These are phyloP conservation scores for Gigaspora rosea DNA, from an alignment of 192 early-diverging fungal species.

Conservation along the genomic window DNA sequence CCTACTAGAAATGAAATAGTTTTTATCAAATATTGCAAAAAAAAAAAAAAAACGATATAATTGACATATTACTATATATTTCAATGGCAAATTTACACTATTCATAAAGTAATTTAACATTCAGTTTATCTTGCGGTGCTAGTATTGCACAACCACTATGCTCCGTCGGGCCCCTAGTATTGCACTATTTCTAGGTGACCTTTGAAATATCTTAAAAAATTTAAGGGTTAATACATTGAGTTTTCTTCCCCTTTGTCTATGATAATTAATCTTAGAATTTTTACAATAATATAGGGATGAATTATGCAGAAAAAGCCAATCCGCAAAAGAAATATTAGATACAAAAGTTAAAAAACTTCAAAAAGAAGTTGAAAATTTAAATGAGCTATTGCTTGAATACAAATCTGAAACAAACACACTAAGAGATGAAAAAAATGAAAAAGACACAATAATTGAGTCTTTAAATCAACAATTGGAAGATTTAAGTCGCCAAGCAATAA, in stretches of 20 bases:
- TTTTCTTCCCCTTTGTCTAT: neutral
- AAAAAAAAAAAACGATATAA: slow-evolving; percentile 3
- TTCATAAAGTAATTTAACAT: neutral
- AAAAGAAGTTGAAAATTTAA: no score
- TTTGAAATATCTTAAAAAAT: neutral
- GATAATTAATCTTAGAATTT: neutral
- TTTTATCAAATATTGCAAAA: neutral
- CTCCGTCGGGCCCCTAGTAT: slow-evolving; percentile 6
- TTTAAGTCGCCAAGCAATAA: neutral
- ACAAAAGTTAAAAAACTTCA: no score
- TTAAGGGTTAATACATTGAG: neutral
- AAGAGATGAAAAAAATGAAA: neutral
- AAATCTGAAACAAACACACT: neutral
- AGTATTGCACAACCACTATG: neutral
- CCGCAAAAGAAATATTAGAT: no score
- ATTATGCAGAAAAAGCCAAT: no score
- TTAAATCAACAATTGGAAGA: neutral
- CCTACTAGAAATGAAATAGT: neutral
- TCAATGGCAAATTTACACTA: neutral
- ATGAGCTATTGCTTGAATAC: no score
- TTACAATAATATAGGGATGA: no score
- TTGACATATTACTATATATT: neutral
- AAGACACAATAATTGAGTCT: neutral
- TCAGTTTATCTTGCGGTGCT: neutral
- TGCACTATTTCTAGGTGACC: slow-evolving; percentile 7